A percentile compares a stretch with the other conserved stretches of the same genome.
phyloP scores from a whole-genome alignment of 2,329 filamentous ascomycete species.

The Aspergillus hiratsukae region DNA sequence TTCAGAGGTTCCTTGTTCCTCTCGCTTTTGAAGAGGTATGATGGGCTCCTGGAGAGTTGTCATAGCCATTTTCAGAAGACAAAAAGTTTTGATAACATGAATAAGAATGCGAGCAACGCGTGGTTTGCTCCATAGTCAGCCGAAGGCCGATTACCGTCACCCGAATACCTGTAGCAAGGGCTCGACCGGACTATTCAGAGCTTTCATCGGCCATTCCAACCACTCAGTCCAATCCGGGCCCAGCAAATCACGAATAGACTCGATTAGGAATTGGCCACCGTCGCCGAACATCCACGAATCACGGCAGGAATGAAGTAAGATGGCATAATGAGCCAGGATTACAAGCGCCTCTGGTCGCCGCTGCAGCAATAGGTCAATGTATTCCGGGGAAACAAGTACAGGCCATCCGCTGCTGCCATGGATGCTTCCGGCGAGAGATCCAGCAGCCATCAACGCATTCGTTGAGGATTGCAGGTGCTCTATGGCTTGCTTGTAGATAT shows the following conservation, averaged over 20 bases:
- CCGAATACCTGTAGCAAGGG: not conserved
- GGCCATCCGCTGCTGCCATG: constrained; percentile 21
- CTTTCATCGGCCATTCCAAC: constrained; percentile 22
- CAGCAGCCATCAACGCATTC: not conserved
- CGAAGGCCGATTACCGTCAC: not conserved
- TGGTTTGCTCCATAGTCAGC: not conserved
- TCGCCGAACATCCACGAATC: constrained; percentile 34
- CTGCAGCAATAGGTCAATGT: constrained; percentile 25
- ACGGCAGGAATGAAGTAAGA: constrained; percentile 31
- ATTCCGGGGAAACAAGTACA: constrained; percentile 25
- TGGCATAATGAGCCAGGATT: constrained; percentile 37
- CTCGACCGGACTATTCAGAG: not conserved
- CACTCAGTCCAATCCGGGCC: constrained; percentile 24
- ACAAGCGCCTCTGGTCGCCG: constrained; percentile 35
- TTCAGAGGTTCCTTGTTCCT: constrained; percentile 22
- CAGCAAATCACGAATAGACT: constrained; percentile 18
- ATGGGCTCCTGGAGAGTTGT: not conserved
- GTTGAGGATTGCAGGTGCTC: constrained; percentile 7
- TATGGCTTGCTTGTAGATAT: constrained; percentile 6
- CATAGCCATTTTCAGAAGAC: not conserved
- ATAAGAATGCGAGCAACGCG: not conserved
- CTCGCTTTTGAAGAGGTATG: not conserved
- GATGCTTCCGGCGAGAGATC: not conserved
- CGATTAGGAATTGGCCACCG: constrained; percentile 25
- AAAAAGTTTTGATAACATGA: not conserved